phyloP scores from a whole-genome alignment of 2,329 filamentous ascomycete genomes.

The Penicillium sp. region DNA sequence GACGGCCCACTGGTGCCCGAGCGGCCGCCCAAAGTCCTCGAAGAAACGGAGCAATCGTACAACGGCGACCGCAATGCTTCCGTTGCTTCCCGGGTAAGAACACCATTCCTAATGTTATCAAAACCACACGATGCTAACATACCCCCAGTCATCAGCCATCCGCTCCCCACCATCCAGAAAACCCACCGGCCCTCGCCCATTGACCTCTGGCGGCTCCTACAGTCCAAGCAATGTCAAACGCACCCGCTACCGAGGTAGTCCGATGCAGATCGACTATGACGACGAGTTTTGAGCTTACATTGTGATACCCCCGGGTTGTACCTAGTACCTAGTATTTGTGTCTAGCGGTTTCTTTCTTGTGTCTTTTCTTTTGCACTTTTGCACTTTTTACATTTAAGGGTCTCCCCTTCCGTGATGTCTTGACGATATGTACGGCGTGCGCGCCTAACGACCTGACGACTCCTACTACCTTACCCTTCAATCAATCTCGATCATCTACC shows the following conservation, averaged over 20 bases:
- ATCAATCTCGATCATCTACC: no score
- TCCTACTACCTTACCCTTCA: no score
- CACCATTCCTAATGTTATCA: not conserved
- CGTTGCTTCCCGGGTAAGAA: constrained; percentile 35
- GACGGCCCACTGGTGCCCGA: constrained; percentile 56
- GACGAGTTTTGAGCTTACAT: constrained; percentile 28
- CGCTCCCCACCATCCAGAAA: constrained; percentile 39
- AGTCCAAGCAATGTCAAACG: constrained; percentile 34
- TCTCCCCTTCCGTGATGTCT: not conserved
- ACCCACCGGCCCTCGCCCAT: constrained; percentile 45
- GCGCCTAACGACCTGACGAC: no score
- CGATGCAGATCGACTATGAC: constrained; percentile 39
- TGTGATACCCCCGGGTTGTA: constrained; percentile 20
- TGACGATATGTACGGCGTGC: not conserved
- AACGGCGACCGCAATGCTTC: constrained; percentile 37
- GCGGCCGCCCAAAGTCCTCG: constrained; percentile 39
- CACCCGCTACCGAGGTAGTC: constrained; percentile 38
- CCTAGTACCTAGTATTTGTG: constrained; percentile 9
- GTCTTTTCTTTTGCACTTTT: not conserved
- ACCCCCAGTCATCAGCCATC: constrained; percentile 28
- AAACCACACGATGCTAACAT: constrained; percentile 6
- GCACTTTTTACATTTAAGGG: not conserved
- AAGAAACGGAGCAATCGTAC: constrained; percentile 34
- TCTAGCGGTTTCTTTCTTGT: constrained; percentile 13
- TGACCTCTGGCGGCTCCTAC: constrained; percentile 35